A percentile compares a stretch with the other conserved stretches of the same genome.
Conservation (phyloP, 495 filamentous ascomycete genomes). For the Neurospora africana region DNA sequence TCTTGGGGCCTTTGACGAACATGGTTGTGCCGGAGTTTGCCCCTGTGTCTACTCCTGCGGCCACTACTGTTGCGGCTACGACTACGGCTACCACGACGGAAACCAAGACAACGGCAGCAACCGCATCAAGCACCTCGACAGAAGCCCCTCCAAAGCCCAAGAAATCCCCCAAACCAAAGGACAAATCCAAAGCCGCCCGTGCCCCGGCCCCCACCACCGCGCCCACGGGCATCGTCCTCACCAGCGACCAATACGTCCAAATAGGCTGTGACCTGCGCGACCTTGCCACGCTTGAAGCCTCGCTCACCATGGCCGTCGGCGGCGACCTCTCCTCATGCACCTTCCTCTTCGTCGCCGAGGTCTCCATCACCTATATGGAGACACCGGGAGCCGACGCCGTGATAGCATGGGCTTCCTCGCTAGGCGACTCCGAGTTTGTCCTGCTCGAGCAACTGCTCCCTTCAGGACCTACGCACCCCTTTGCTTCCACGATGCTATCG, state of each 20-base stretch:
- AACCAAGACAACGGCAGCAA: neutral
- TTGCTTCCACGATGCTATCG: conserved; percentile 75
- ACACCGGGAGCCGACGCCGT: conserved; percentile 60
- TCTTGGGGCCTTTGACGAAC: conserved; percentile 28
- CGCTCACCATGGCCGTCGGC: conserved; percentile 43
- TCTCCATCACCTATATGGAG: conserved; percentile 88
- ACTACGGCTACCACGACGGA: neutral
- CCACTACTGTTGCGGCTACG: neutral
- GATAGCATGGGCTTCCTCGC: conserved; percentile 54
- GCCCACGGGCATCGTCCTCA: conserved; percentile 34
- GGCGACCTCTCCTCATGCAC: conserved; percentile 41
- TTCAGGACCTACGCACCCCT: conserved; percentile 64
- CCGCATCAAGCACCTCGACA: conserved; percentile 34
- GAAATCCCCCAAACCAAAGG: neutral
- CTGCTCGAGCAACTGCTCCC: conserved; percentile 85
- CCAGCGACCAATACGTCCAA: conserved; percentile 62
- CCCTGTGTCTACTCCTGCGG: neutral
- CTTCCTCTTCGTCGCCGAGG: conserved; percentile 76
- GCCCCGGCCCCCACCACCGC: neutral
- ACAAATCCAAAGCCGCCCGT: neutral
- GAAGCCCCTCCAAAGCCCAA: conserved; percentile 8
- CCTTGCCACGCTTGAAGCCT: conserved; percentile 42
- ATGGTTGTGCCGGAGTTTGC: conserved; percentile 1
- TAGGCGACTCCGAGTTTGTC: conserved; percentile 67
- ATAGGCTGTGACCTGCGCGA: conserved; percentile 76